Evolutionary conservation across 331 rosid species (phyloP), one percentile per base, ranked within the genome.

Genomic region (Erythrophleum ivorense): DNA sequence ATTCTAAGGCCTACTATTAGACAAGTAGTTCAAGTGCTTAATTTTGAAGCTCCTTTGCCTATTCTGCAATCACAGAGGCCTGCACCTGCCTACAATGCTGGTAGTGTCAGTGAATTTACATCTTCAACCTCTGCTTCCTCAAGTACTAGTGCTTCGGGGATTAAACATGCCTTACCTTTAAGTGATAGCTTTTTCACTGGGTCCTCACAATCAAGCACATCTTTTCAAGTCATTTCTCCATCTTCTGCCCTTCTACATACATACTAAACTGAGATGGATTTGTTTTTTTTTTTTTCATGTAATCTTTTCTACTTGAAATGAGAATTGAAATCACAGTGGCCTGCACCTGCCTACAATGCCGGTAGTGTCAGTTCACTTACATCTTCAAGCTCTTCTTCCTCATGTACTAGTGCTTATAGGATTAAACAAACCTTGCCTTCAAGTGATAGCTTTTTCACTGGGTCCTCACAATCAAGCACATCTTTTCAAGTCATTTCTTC

Each of bases 21-120:
- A 57, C 86, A 84, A 62, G 93, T 64, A 31, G 54, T 81, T 52
- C 87, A 84, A 1, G 87, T 86, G 19, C 88, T 91, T 31, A 88
- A 72, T 38, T 87, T 83, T 65, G 86, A 87, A 73, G 88, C 82
- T 65, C 83, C 88, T 12, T 14, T 87, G 33, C 95, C 92, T 1
- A 38, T 0, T 75, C 86, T 91, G 6, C 81, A 89, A 54, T 55
- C 63, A 19, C 2, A 31, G n/a, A 9, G 60, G 49, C 68, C 73
- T 34, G 48, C 8, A 6, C 78, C 83, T 13, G 31, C 77, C 7
- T 63, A 82, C 60, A 33, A 40, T 69, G 29, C 74, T 43, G n/a
- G 3, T 69, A 10, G 36, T 10, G 33, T 45, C 36, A 69, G 74
- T 45, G 54, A 31, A 3, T 5, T 19, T 43, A 9, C 40, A 53